phyloP scores from a whole-genome alignment of 2,329 filamentous ascomycete genomes.

The Helicocarpus griseus region DNA sequence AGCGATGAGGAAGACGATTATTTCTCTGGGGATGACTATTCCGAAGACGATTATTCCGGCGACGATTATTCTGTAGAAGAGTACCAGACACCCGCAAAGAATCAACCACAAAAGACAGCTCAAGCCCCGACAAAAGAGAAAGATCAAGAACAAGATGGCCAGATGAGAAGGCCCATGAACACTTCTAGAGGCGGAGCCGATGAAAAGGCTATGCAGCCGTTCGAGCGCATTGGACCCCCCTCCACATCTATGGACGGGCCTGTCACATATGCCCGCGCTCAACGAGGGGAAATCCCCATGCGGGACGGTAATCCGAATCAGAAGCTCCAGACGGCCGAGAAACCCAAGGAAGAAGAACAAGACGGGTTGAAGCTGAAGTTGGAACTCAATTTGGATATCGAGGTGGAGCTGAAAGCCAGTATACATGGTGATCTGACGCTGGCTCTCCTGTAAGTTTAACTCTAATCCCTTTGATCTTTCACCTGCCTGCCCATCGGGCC shows the following conservation, averaged over 20 bases:
- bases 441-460: slow-evolving; percentile 35
- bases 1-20: slow-evolving; percentile 7
- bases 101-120: slow-evolving; percentile 8
- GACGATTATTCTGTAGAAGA: slow-evolving; percentile 5
- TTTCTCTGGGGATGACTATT: slow-evolving; percentile 2
- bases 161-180: slow-evolving; percentile 10
- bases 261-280: slow-evolving; percentile 44
- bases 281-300: slow-evolving; percentile 47
- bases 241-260: slow-evolving; percentile 48
- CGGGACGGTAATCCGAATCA: slow-evolving; percentile 43
- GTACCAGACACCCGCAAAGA: slow-evolving; percentile 9
- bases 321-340: slow-evolving; percentile 20
- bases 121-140: not conserved
- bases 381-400: slow-evolving; percentile 54
- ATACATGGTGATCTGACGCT: slow-evolving; percentile 56
- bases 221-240: slow-evolving; percentile 47
- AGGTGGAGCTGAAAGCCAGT: slow-evolving; percentile 55
- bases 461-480: not conserved
- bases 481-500: not conserved
- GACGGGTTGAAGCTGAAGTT: slow-evolving; percentile 46
- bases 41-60: not conserved
- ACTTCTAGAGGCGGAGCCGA: slow-evolving; percentile 28
- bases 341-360: slow-evolving; percentile 22
- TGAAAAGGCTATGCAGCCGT: slow-evolving; percentile 41
- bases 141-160: slow-evolving; percentile 8